Percentiles rank a stretch among this genome's conserved stretches.
phyloP scores from a whole-genome alignment of 2,329 filamentous ascomycete species.

The Annulohypoxylon truncatum region DNA sequence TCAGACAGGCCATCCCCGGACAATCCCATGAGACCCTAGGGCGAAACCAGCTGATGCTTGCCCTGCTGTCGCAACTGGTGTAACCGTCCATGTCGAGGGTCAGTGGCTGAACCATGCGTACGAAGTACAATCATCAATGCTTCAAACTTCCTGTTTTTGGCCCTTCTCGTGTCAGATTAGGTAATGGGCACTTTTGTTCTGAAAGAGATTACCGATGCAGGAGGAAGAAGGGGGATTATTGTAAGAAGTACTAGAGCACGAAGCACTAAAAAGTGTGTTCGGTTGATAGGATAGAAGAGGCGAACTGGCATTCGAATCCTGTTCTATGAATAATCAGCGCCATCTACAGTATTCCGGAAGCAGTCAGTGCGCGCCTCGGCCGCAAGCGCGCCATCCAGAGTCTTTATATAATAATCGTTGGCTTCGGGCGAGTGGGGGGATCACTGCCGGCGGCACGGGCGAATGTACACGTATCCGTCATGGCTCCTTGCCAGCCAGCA shows the following conservation, averaged over 20 bases:
- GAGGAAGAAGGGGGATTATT: constrained; percentile 18
- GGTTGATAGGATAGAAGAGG: constrained; percentile 28
- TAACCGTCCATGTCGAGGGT: constrained; percentile 35
- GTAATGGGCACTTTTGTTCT: constrained; percentile 26
- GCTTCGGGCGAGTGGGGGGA: constrained; percentile 24
- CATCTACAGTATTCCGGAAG: constrained; percentile 21
- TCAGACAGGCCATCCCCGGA: constrained; percentile 39
- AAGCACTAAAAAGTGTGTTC: constrained; percentile 4
- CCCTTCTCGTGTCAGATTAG: constrained; percentile 16
- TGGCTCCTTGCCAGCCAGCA: constrained; percentile 31
- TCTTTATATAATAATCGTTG: constrained; percentile 37
- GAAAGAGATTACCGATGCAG: constrained; percentile 10
- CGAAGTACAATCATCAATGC: constrained; percentile 23
- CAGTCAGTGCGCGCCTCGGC: constrained; percentile 37
- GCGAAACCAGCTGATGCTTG: constrained; percentile 43
- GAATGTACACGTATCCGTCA: constrained; percentile 29
- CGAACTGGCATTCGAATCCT: constrained; percentile 37
- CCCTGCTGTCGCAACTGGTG: constrained; percentile 42
- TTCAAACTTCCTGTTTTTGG: constrained; percentile 26
- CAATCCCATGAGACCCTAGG: constrained; percentile 38
- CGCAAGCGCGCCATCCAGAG: constrained; percentile 35
- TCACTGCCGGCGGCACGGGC: constrained; percentile 36
- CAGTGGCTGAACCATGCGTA: constrained; percentile 24
- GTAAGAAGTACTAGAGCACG: background rate
- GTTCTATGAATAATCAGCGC: constrained; percentile 37